Evolutionary conservation across 1,139 yeast species (phyloP).

Genomic region (Blastobotrys malaysiensis): DNA sequence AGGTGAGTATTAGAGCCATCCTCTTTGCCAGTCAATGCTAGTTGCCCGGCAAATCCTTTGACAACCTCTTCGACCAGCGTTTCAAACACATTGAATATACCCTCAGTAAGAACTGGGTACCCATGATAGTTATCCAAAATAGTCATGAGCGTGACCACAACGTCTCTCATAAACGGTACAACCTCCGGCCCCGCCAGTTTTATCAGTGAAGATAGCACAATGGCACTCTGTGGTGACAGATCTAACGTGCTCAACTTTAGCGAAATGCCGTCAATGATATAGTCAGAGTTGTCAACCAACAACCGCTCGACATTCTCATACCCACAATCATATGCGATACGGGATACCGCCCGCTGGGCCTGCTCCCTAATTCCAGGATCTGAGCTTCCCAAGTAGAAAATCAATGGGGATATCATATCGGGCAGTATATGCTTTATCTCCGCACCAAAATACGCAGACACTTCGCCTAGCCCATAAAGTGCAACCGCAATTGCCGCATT

Average conservation of each 20-base stretch:
- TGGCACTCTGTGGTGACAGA: conserved; percentile 69
- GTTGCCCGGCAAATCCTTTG: conserved; percentile 29
- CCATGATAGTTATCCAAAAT: conserved; percentile 82
- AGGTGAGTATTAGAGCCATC: neutral
- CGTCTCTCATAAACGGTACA: conserved; percentile 63
- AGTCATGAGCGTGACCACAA: conserved; percentile 67
- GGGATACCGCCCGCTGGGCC: conserved; percentile 43
- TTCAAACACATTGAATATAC: conserved; percentile 67
- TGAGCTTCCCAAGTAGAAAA: conserved; percentile 49
- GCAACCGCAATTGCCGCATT: conserved; percentile 21
- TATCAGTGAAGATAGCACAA: conserved; percentile 60
- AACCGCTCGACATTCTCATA: conserved; percentile 50
- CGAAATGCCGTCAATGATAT: conserved; percentile 71
- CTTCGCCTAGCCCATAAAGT: conserved; percentile 40
- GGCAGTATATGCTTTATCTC: conserved; percentile 46
- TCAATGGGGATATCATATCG: conserved; percentile 51
- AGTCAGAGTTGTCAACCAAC: conserved; percentile 68
- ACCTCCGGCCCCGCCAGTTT: conserved; percentile 64
- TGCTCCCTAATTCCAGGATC: conserved; percentile 40
- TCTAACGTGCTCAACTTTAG: conserved; percentile 59
- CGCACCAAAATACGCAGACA: conserved; percentile 36
- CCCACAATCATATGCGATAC: conserved; percentile 52
- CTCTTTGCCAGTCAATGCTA: conserved; percentile 5
- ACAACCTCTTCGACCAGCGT: conserved; percentile 55
- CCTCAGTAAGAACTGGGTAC: conserved; percentile 63